Conservation (phyloP, 2,329 filamentous ascomycete genomes). For the Paecilomyces dactylethromorphus region DNA sequence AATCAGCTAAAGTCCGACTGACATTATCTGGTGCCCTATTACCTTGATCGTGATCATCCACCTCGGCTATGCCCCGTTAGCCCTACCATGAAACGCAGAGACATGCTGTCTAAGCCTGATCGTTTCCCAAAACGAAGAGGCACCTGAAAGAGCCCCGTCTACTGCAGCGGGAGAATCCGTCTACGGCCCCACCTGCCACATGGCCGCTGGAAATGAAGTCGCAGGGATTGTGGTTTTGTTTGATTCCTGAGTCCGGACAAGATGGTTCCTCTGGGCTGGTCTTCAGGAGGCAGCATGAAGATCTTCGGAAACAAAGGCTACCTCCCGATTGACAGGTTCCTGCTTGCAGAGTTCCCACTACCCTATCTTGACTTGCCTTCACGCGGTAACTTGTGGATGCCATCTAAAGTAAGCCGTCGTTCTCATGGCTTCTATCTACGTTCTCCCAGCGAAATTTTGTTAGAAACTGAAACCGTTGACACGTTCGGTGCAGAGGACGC, state of each 20-base stretch:
- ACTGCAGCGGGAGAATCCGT: slow-evolving; percentile 21
- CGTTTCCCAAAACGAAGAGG: neutral
- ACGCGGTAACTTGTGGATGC: neutral
- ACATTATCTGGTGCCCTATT: neutral
- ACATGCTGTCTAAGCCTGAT: neutral
- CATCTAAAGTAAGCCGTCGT: neutral
- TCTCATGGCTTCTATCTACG: neutral
- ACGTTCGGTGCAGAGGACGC: neutral
- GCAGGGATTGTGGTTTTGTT: neutral
- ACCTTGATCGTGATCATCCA: neutral
- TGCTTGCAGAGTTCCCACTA: neutral
- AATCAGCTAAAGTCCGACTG: neutral
- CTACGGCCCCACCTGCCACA: slow-evolving; percentile 24
- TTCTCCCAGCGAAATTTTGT: neutral
- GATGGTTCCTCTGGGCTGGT: neutral
- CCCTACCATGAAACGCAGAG: neutral
- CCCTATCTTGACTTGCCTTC: neutral
- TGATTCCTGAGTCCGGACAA: neutral
- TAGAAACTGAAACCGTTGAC: neutral
- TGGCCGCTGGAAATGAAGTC: slow-evolving; percentile 12
- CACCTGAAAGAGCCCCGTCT: neutral
- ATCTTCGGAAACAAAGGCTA: neutral
- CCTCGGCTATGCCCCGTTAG: neutral
- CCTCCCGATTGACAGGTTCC: neutral
- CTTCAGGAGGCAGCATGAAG: neutral